Evolutionary conservation across 805 yeast species (phyloP).

Genomic region (Wickerhamomyces strasburgensis): DNA sequence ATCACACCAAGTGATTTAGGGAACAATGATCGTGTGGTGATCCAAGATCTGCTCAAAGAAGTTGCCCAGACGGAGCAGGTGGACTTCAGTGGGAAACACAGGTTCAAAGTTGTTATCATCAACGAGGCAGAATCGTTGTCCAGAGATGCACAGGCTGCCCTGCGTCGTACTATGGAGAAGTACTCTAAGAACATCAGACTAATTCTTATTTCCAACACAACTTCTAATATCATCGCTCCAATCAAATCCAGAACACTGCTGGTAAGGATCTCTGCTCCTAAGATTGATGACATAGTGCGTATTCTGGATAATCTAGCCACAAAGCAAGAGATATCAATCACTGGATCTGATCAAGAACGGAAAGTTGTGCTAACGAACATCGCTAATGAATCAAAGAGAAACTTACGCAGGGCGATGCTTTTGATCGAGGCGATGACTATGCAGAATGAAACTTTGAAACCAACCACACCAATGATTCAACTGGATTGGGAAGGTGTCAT

Average conservation of each 20-base stretch:
- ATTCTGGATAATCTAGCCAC: slow-evolving; percentile 53
- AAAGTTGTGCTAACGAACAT: slow-evolving; percentile 44
- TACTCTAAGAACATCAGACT: slow-evolving; percentile 84
- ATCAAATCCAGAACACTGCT: slow-evolving; percentile 88
- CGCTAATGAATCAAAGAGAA: slow-evolving; percentile 55
- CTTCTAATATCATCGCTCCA: slow-evolving; percentile 89
- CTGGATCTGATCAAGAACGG: slow-evolving; percentile 32
- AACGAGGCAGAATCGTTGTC: slow-evolving; percentile 89
- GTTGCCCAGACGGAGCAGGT: slow-evolving; percentile 94
- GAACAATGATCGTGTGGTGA: slow-evolving; percentile 88
- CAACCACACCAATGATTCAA: slow-evolving; percentile 48
- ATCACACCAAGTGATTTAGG: slow-evolving; percentile 98
- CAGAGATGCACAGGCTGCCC: slow-evolving; percentile 93
- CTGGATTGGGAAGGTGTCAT: slow-evolving; percentile 93
- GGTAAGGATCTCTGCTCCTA: slow-evolving; percentile 84
- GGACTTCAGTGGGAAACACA: slow-evolving; percentile 57
- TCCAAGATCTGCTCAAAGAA: slow-evolving; percentile 89
- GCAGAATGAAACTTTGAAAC: slow-evolving; percentile 52
- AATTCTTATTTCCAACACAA: slow-evolving; percentile 79
- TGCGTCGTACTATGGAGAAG: slow-evolving; percentile 94
- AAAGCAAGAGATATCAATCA: slow-evolving; percentile 46
- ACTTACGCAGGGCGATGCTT: slow-evolving; percentile 71
- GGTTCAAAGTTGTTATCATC: slow-evolving; percentile 77
- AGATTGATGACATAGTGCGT: slow-evolving; percentile 46
- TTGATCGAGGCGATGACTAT: slow-evolving; percentile 77